These are phyloP conservation scores for Glycine tomentella DNA, from an alignment of 306 rosid species.

Conservation along the genomic window DNA sequence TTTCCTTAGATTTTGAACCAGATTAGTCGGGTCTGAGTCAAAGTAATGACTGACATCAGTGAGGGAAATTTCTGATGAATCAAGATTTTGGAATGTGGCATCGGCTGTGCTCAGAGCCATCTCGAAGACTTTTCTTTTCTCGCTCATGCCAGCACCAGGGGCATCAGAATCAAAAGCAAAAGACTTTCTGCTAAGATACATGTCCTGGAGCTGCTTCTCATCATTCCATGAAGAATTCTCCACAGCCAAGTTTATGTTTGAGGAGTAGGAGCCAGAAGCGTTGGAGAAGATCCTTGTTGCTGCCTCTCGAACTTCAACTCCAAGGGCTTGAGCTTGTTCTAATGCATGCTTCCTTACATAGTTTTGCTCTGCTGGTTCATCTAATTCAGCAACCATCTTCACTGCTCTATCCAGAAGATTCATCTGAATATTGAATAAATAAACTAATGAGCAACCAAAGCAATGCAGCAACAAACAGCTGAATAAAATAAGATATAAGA, in stretches of 20 bases:
- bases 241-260: conserved; percentile 94
- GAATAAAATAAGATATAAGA: not conserved
- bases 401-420: conserved; percentile 95
- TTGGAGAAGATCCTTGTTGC: conserved; percentile 97
- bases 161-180: conserved; percentile 93
- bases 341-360: conserved; percentile 86
- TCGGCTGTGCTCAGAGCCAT: conserved; percentile 99
- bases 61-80: conserved; percentile 96
- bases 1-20: conserved; percentile 92
- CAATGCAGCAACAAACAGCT: conserved; percentile 1
- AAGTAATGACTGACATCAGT: conserved; percentile 99
- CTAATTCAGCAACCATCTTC: conserved; percentile 98
- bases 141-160: conserved; percentile 94
- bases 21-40: conserved; percentile 96
- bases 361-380: conserved; percentile 86
- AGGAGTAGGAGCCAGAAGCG: conserved; percentile 98
- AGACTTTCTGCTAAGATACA: conserved; percentile 95
- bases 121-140: conserved; percentile 91
- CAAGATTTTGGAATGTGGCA: conserved; percentile 98
- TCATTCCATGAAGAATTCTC: conserved; percentile 98
- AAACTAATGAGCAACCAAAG: conserved; percentile 44
- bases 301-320: conserved; percentile 90
- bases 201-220: conserved; percentile 99
- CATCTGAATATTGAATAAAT: conserved; percentile 66
- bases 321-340: conserved; percentile 89